Evolutionary conservation across 1,139 yeast genomes (phyloP).

Genomic region (Geotrichum bryndzae): DNA sequence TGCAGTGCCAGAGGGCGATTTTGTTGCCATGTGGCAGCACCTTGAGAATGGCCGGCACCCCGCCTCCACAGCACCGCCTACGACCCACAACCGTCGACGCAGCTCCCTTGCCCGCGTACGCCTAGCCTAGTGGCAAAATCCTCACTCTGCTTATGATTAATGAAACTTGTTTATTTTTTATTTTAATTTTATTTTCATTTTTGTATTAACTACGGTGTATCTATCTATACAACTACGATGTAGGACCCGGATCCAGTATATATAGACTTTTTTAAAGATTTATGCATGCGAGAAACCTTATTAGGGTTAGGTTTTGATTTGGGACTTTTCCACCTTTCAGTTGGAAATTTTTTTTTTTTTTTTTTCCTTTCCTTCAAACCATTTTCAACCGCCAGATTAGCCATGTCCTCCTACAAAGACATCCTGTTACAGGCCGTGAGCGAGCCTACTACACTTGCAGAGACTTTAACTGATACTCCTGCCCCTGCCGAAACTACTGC

Average conservation of each 20-base stretch:
- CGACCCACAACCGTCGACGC: slow-evolving; percentile 5
- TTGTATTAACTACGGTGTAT: neutral
- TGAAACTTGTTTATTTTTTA: neutral
- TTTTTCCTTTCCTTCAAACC: neutral
- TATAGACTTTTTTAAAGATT: neutral
- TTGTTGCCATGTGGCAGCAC: slow-evolving; percentile 15
- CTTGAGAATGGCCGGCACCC: slow-evolving; percentile 14
- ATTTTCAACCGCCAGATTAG: neutral
- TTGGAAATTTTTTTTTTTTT: neutral
- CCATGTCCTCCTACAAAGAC: slow-evolving; percentile 5
- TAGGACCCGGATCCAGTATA: neutral
- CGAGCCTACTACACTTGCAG: neutral
- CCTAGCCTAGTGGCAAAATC: neutral
- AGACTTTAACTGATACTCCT: neutral
- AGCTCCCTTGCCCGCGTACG: slow-evolving; percentile 15
- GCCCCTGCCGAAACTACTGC: neutral
- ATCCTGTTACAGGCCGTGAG: neutral
- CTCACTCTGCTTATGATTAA: neutral
- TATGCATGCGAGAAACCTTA: neutral
- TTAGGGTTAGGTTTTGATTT: neutral
- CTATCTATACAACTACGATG: neutral
- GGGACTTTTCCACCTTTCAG: neutral
- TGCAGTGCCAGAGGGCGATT: slow-evolving; percentile 8
- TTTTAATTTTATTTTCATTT: neutral
- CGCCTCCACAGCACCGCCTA: slow-evolving; percentile 14